Evolutionary conservation across 2,329 filamentous ascomycete species (phyloP), one percentile per base, ranked within the genome.

Genomic region (Botrytis medusae): DNA sequence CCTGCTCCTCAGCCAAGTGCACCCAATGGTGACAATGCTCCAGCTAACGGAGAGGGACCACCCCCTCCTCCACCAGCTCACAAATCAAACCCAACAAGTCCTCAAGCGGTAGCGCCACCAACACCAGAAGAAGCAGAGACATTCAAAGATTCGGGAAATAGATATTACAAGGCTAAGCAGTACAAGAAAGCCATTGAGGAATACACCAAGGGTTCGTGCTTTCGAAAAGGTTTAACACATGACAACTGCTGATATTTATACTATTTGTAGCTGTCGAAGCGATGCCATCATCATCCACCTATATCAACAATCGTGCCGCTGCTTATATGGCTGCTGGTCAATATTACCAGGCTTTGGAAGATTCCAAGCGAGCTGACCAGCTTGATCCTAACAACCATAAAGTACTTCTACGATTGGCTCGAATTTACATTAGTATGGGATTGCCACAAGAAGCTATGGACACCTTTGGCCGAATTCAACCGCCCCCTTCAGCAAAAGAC

Each of bases 111-210:
- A 37, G 83, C 84, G 59, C 74, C 72, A 72, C 78, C 78, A 70
- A 79, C 76, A 4, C 74, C 74, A 71, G 92, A 95, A 71, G 93
- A 98, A 81, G 94, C 95, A 40, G 96, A 99, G 84, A 87, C 90
- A 20, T 97, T 92, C 88, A 99, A 99, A 86, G 89, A 93, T 78
- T 90, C 93, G 2, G 96, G 96, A 74, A 99, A 99, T 85, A 96
- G 96, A 80, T 95, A 93, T 81, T 99, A 98, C 88, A 98, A 98
- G 86, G 93, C 95, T 76, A 93, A 92, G 81, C 93, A 98, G 80
- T 99, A 95, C 82, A 85, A 87, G 74, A 92, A 92, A 81, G 95
- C 96, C 37, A 95, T 98, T 81, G 89, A 93, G 78, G 94, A 98
- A 83, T 99, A 98, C 83, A 93, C 93, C 78, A 97, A 97, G 89